Conservation (phyloP, 73 alveolate species). For the Loxodes magnus region DNA sequence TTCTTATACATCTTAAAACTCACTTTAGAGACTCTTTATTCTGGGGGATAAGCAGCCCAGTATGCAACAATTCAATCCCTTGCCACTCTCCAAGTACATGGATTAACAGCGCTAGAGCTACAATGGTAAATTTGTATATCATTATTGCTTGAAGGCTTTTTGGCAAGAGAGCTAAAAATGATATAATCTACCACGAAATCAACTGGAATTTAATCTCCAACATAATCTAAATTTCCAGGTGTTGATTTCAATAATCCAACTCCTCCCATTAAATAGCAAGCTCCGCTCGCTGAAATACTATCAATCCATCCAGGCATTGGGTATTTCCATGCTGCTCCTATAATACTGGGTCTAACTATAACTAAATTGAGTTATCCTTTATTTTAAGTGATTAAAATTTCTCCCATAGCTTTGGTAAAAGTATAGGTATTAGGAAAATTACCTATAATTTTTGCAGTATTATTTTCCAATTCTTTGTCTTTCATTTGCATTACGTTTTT, state of each 20-base stretch:
- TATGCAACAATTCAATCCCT: constrained; percentile 19
- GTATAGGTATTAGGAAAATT: constrained; percentile 81
- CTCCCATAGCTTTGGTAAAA: constrained; percentile 75
- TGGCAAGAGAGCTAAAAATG: constrained; percentile 16
- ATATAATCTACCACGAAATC: constrained; percentile 63
- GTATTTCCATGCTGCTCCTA: constrained; percentile 61
- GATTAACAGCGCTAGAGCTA: constrained; percentile 57
- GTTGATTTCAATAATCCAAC: constrained; percentile 62
- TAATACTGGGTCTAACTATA: constrained; percentile 70
- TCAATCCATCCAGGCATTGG: constrained; percentile 94
- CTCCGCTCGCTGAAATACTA: constrained; percentile 69
- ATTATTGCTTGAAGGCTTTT: background rate
- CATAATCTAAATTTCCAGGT: constrained; percentile 36
- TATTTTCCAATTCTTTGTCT: constrained; percentile 39
- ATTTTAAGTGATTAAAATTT: constrained; percentile 36
- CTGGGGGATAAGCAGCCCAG: constrained; percentile 38
- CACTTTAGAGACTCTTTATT: constrained; percentile 26
- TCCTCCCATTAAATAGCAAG: constrained; percentile 52
- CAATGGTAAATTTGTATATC: constrained; percentile 31
- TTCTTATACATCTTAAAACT: constrained; percentile 20
- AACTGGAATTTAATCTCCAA: constrained; percentile 81
- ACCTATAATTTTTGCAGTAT: constrained; percentile 38
- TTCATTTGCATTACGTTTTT: constrained; percentile 31
- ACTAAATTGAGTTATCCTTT: constrained; percentile 45
- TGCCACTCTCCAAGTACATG: constrained; percentile 47